phyloP scores from a whole-genome alignment of 2,329 filamentous ascomycete genomes.

The Pseudocercospora pini-densiflorae region DNA sequence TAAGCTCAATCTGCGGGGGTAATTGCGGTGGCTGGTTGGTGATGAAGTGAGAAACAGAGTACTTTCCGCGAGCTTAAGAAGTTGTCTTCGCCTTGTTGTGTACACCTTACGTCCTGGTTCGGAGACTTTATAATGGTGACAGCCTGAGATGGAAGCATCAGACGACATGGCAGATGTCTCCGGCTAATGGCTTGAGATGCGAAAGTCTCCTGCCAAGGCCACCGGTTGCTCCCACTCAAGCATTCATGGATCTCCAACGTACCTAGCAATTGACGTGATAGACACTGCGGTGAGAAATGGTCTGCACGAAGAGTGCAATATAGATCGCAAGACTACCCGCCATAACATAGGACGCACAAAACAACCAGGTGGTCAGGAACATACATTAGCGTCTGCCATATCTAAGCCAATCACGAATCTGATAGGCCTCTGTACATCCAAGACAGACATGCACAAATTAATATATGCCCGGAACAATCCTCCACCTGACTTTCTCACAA shows the following conservation, averaged over 20 bases:
- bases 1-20: background rate
- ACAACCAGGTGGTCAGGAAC: background rate
- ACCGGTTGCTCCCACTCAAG: background rate
- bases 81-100: background rate
- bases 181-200: background rate
- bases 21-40: background rate
- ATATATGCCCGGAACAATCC: slow-evolving; percentile 86
- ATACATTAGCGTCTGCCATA: background rate
- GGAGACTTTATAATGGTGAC: background rate
- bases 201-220: background rate
- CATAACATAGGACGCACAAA: background rate
- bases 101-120: background rate
- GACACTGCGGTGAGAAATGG: background rate
- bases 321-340: background rate
- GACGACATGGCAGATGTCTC: background rate
- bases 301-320: background rate
- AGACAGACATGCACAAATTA: slow-evolving; percentile 45
- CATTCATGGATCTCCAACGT: background rate
- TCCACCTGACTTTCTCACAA: slow-evolving; percentile 77
- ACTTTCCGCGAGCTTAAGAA: background rate
- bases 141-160: background rate
- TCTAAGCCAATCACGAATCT: background rate
- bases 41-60: background rate
- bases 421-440: background rate
- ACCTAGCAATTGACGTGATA: background rate